Conservation (phyloP, 306 rosid species). For the Castanea crenata region DNA sequence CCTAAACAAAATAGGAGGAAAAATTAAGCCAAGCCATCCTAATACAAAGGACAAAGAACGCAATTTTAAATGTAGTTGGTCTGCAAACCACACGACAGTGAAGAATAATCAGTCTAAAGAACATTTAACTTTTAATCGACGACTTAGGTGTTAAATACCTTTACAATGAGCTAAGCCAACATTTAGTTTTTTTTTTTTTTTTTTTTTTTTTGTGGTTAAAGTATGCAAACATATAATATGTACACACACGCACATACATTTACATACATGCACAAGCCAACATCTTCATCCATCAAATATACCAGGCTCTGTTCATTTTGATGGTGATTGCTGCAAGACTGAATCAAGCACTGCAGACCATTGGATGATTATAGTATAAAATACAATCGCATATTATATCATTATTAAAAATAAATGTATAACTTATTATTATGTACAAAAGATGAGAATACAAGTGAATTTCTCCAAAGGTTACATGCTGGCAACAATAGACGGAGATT, state of each 20-base stretch:
- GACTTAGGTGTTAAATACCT: not conserved
- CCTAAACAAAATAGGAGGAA: not conserved
- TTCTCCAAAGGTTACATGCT: constrained; percentile 66
- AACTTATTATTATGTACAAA: constrained; percentile 63
- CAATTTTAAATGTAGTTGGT: not conserved
- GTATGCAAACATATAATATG: not conserved
- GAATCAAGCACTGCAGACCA: constrained; percentile 19
- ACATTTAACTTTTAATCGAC: not conserved
- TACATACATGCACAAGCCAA: not conserved
- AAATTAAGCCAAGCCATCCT: not conserved
- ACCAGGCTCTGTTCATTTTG: not conserved
- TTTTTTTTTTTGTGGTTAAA: too few species aligned
- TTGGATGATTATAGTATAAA: constrained; percentile 8
- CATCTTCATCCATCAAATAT: not conserved
- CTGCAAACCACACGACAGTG: not conserved
- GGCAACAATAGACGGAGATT: constrained; percentile 74
- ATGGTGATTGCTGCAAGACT: not conserved
- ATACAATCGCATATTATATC: constrained; percentile 22
- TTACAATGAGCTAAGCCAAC: not conserved
- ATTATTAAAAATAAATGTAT: constrained; percentile 40
- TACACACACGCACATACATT: too few species aligned
- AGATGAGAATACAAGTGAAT: constrained; percentile 27
- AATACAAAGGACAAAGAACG: not conserved
- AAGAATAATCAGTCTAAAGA: not conserved
- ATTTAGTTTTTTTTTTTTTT: not conserved